These are phyloP conservation scores for Coprinellus micaceus DNA, from an alignment of 768 basidiomycete genomes.

Conservation along the genomic window DNA sequence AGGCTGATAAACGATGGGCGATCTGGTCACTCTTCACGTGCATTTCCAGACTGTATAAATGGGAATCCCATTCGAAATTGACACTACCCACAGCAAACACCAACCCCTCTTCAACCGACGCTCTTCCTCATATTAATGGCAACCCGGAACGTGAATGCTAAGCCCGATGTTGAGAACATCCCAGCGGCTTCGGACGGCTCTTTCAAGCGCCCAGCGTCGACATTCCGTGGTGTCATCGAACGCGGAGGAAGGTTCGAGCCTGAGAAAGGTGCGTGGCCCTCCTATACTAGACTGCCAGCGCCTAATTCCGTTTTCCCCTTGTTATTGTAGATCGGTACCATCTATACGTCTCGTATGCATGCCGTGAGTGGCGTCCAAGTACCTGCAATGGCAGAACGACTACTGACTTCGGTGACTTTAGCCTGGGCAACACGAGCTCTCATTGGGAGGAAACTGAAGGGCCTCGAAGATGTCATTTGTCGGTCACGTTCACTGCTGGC, in stretches of 20 bases:
- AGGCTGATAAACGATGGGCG: too few relatives aligned
- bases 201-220: slow-evolving; percentile 1
- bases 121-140: too few relatives aligned
- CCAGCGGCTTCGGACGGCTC: too few relatives aligned
- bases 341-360: slow-evolving; percentile 84
- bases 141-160: too few relatives aligned
- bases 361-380: slow-evolving; percentile 51
- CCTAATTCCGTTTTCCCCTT: neutral
- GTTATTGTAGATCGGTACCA: slow-evolving; percentile 91
- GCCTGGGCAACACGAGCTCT: slow-evolving; percentile 93
- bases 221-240: slow-evolving; percentile 52
- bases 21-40: too few relatives aligned
- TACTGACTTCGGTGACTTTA: slow-evolving; percentile 22
- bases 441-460: slow-evolving; percentile 88
- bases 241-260: slow-evolving; percentile 46
- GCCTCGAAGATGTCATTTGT: slow-evolving; percentile 82
- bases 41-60: too few relatives aligned
- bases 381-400: neutral
- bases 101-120: too few relatives aligned
- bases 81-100: too few relatives aligned
- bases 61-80: too few relatives aligned
- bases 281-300: neutral
- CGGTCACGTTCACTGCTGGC: slow-evolving; percentile 25
- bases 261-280: slow-evolving; percentile 57
- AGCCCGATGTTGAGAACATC: neutral